Percentiles rank a stretch among this genome's conserved stretches.
Evolutionary conservation across 306 rosid species (phyloP).

Genomic region (Benincasa hispida): DNA sequence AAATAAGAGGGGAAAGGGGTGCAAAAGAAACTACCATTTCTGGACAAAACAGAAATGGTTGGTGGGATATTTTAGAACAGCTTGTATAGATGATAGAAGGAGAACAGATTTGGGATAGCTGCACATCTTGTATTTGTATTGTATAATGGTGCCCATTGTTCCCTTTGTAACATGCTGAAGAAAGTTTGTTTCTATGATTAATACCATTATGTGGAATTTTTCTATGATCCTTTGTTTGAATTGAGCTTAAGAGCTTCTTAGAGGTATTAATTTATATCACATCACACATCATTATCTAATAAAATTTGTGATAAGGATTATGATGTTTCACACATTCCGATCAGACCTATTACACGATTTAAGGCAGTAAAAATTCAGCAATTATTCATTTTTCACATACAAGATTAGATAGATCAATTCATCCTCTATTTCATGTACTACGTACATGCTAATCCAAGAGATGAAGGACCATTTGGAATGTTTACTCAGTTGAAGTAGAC

Average conservation of each 20-base stretch:
- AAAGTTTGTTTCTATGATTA: neutral
- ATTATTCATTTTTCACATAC: no score
- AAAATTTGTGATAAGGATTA: no score
- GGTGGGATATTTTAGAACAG: neutral
- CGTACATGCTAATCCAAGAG: no score
- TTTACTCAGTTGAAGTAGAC: no score
- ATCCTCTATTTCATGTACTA: no score
- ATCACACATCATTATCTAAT: no score
- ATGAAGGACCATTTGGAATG: no score
- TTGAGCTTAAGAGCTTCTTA: neutral
- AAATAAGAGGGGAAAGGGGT: neutral
- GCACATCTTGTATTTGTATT: neutral
- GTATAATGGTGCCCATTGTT: neutral
- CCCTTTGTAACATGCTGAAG: neutral
- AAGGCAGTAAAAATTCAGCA: no score
- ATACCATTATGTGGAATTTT: neutral
- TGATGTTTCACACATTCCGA: no score
- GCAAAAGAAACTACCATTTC: neutral
- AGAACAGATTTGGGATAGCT: neutral
- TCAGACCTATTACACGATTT: no score
- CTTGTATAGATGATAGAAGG: neutral
- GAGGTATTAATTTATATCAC: no score
- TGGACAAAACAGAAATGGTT: neutral
- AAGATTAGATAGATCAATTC: no score
- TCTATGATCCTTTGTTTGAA: neutral